Evolutionary conservation across 2,329 filamentous ascomycete species (phyloP).

Genomic region (Neofusicoccum umdonicola): DNA sequence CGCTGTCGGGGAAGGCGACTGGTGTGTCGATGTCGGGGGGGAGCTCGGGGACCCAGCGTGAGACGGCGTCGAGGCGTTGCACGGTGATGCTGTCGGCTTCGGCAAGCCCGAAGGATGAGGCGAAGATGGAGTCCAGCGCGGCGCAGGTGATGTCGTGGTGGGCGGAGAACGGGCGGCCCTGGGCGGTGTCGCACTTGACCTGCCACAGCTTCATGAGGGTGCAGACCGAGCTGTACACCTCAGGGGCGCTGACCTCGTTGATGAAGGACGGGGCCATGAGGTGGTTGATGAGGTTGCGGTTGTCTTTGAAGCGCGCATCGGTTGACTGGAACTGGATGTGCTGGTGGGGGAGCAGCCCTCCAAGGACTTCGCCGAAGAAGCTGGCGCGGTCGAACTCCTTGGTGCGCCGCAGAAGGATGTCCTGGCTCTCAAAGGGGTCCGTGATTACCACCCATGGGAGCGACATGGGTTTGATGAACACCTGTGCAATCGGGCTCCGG

Average conservation of each 20-base stretch:
- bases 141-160: slow-evolving; percentile 30
- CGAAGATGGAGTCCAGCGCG: slow-evolving; percentile 22
- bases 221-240: slow-evolving; percentile 31
- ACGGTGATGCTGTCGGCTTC: slow-evolving; percentile 14
- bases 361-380: slow-evolving; percentile 32
- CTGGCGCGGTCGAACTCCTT: slow-evolving; percentile 47
- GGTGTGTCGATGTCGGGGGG: neutral
- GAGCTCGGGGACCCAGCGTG: slow-evolving; percentile 2
- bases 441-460: slow-evolving; percentile 46
- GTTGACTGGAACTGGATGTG: slow-evolving; percentile 34
- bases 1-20: neutral
- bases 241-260: slow-evolving; percentile 32
- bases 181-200: slow-evolving; percentile 31
- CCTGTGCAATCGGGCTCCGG: slow-evolving; percentile 46
- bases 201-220: slow-evolving; percentile 37
- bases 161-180: slow-evolving; percentile 32
- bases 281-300: slow-evolving; percentile 38
- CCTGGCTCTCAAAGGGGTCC: slow-evolving; percentile 45
- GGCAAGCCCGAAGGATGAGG: slow-evolving; percentile 9
- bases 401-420: slow-evolving; percentile 44
- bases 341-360: slow-evolving; percentile 32
- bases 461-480: slow-evolving; percentile 46
- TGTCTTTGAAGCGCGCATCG: slow-evolving; percentile 32
- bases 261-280: slow-evolving; percentile 40
- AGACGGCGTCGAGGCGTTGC: neutral